Percentiles rank a stretch among this genome's conserved stretches.
Conservation (phyloP, 257 asterid genomes). For the Solanum paucissectum region DNA sequence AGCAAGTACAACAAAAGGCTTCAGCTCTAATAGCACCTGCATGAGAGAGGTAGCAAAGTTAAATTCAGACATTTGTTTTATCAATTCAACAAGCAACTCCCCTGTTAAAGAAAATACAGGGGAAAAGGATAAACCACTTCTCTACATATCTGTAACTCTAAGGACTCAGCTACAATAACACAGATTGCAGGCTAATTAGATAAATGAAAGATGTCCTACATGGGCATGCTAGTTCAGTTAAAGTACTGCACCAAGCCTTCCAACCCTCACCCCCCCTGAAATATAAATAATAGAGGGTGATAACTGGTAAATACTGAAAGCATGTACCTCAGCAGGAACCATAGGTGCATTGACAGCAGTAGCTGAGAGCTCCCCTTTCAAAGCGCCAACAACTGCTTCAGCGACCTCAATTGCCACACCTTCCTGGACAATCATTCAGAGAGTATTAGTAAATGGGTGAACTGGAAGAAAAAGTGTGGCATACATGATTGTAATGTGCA, state of each 20-base stretch:
- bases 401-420: slow-evolving; percentile 97
- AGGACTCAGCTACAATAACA: background rate
- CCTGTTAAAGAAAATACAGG: background rate
- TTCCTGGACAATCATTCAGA: slow-evolving; percentile 44
- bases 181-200: background rate
- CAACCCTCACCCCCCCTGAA: accelerated
- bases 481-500: background rate
- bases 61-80: background rate
- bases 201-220: background rate
- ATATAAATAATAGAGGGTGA: background rate
- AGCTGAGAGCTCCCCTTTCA: slow-evolving; percentile 91
- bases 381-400: slow-evolving; percentile 95
- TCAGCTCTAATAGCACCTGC: slow-evolving; percentile 78
- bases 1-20: slow-evolving; percentile 75
- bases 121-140: background rate
- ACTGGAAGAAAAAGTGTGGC: background rate
- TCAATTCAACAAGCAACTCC: background rate
- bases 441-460: background rate
- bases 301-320: background rate
- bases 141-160: background rate
- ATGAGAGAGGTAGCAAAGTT: background rate
- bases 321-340: slow-evolving; percentile 86
- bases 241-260: background rate
- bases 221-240: background rate
- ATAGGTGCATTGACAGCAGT: slow-evolving; percentile 97